Percentiles rank a stretch among this genome's conserved stretches.
Evolutionary conservation across 2,329 filamentous ascomycete genomes (phyloP).

Genomic region (Colletotrichum cuscutae): DNA sequence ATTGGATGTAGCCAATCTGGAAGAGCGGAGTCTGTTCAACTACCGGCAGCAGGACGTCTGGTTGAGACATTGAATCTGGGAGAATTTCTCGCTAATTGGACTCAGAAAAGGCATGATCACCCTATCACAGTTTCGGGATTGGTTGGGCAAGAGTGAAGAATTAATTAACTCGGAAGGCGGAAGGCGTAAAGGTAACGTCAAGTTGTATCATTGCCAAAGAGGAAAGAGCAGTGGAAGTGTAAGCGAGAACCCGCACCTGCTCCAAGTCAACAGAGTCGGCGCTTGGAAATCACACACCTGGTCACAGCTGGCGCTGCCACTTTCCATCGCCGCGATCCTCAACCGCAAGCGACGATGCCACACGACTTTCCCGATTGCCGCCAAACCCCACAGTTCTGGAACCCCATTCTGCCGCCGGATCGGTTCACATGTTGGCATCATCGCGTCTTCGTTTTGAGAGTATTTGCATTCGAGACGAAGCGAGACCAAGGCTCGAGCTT

Average conservation of each 20-base stretch:
- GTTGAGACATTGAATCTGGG: neutral
- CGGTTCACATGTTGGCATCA: neutral
- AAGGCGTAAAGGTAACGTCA: neutral
- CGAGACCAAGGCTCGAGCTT: neutral
- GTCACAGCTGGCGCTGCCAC: neutral
- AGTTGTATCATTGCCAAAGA: neutral
- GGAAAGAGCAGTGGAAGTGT: neutral
- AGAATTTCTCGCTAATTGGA: neutral
- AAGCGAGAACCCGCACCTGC: neutral
- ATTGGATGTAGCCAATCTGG: neutral
- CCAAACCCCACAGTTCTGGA: neutral
- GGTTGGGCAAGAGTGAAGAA: neutral
- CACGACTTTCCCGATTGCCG: neutral
- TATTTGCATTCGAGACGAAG: neutral
- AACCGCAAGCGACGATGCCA: neutral
- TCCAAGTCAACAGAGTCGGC: neutral
- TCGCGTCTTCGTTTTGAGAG: neutral
- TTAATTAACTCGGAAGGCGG: neutral
- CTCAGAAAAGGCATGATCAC: neutral
- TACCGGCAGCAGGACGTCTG: neutral
- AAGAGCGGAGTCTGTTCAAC: neutral
- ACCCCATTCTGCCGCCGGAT: neutral
- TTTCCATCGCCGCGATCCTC: neutral
- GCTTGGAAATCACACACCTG: neutral
- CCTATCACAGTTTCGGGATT: neutral